These are phyloP conservation scores for Basidiobolus heterosporus DNA, from an alignment of 371 early-diverging fungal species.

Conservation along the genomic window DNA sequence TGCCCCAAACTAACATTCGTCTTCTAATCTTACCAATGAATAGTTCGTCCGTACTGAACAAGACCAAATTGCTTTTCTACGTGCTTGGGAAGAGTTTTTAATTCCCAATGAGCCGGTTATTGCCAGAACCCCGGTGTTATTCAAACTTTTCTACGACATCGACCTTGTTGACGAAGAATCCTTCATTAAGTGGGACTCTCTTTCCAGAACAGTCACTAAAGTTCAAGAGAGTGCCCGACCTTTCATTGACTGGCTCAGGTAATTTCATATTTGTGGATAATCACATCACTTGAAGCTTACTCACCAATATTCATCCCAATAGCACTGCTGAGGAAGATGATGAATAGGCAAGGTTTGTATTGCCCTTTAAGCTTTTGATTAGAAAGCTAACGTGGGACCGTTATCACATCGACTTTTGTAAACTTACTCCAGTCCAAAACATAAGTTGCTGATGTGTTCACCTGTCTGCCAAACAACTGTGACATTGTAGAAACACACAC, in stretches of 20 bases:
- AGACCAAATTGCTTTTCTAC: conserved; percentile 39
- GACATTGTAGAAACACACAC: too few species aligned
- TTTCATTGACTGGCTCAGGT: too few species aligned
- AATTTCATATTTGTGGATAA: too few species aligned
- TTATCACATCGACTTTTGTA: too few species aligned
- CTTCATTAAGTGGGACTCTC: conserved; percentile 28
- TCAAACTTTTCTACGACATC: conserved; percentile 43
- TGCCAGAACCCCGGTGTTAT: conserved; percentile 27
- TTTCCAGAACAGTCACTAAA: too few species aligned
- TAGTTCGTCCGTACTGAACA: conserved; percentile 37
- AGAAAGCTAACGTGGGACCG: too few species aligned
- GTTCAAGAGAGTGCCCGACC: too few species aligned
- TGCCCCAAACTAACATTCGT: neutral
- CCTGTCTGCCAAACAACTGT: too few species aligned
- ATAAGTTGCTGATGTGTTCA: too few species aligned
- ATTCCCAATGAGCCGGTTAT: conserved; percentile 28
- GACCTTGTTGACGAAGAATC: conserved; percentile 60
- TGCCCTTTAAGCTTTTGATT: too few species aligned
- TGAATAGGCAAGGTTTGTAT: too few species aligned
- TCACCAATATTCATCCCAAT: neutral
- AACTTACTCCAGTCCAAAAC: too few species aligned
- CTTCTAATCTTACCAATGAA: neutral
- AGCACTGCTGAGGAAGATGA: neutral
- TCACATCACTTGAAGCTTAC: neutral
- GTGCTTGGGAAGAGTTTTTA: conserved; percentile 44